A percentile compares a stretch with the other conserved stretches of the same genome.
Conservation (phyloP, 257 asterid genomes). For the Fraxinus pennsylvanica region DNA sequence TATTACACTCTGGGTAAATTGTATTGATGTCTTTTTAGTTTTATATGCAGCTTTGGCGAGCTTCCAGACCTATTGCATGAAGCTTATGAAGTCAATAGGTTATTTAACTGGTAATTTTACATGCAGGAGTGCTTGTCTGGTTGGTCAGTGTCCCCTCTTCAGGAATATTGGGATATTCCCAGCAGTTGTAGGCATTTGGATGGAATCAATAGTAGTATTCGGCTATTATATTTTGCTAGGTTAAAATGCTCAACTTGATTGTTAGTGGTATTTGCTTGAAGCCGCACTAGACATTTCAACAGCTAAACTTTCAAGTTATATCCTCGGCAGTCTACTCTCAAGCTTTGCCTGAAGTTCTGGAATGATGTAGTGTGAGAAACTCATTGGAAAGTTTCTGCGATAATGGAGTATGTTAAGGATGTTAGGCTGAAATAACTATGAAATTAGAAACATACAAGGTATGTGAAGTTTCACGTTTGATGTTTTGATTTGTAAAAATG, state of each 20-base stretch:
- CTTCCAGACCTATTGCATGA: constrained; percentile 57
- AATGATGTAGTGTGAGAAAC: neutral
- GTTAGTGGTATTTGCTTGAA: constrained; percentile 36
- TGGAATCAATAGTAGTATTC: constrained; percentile 33
- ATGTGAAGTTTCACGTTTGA: neutral
- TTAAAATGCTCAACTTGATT: constrained; percentile 35
- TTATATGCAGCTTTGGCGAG: constrained; percentile 69
- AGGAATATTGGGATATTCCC: constrained; percentile 28
- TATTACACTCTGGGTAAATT: neutral
- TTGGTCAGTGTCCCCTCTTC: constrained; percentile 38
- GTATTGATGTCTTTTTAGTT: neutral
- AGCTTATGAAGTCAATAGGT: constrained; percentile 61
- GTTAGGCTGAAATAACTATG: neutral
- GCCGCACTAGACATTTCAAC: constrained; percentile 43
- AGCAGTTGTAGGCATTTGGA: constrained; percentile 28
- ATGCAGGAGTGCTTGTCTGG: constrained; percentile 47
- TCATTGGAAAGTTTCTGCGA: neutral
- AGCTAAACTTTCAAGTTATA: neutral
- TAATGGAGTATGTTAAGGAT: neutral
- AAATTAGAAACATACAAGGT: neutral
- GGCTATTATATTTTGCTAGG: constrained; percentile 40
- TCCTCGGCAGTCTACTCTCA: neutral
- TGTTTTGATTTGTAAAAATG: neutral
- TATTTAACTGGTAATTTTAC: constrained; percentile 32
- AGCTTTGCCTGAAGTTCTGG: neutral